Conservation (phyloP, 164 flowering plant species). For the Liquidambar formosana region DNA sequence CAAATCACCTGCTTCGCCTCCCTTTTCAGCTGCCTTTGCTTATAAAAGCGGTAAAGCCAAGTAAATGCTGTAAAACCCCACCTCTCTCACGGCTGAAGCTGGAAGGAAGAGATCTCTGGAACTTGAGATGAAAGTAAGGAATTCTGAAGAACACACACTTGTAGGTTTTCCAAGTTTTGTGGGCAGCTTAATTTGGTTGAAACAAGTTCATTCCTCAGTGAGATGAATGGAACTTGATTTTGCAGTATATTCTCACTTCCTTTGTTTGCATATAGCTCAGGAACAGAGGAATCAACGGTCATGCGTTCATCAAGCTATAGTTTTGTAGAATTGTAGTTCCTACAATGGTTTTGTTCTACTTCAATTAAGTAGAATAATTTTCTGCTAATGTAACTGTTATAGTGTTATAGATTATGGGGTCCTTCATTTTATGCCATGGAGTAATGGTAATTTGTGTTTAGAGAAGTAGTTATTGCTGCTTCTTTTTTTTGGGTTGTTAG, state of each 20-base stretch:
- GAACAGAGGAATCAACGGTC: not conserved
- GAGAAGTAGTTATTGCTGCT: no score
- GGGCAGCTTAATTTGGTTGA: not conserved
- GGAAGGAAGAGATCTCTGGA: slow-evolving; percentile 39
- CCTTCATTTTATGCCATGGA: not conserved
- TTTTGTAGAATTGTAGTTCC: not conserved
- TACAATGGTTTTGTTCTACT: not conserved
- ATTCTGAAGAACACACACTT: slow-evolving; percentile 14
- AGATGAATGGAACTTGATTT: not conserved
- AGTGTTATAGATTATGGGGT: not conserved
- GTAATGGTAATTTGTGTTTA: no score
- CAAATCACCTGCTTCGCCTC: not conserved
- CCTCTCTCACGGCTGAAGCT: slow-evolving; percentile 3
- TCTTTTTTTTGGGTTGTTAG: not conserved
- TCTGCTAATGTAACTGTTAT: not conserved
- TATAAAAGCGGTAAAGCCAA: slow-evolving; percentile 34
- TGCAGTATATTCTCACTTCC: not conserved
- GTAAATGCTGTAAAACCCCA: slow-evolving; percentile 5
- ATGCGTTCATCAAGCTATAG: not conserved
- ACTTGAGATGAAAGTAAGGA: slow-evolving; percentile 41
- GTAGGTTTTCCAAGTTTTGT: slow-evolving; percentile 15
- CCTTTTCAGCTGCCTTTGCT: slow-evolving; percentile 9
- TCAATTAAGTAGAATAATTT: not conserved
- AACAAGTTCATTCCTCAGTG: not conserved
- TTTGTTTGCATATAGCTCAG: not conserved